Evolutionary conservation across 306 rosid genomes (phyloP).

Genomic region (Medicago arabica): DNA sequence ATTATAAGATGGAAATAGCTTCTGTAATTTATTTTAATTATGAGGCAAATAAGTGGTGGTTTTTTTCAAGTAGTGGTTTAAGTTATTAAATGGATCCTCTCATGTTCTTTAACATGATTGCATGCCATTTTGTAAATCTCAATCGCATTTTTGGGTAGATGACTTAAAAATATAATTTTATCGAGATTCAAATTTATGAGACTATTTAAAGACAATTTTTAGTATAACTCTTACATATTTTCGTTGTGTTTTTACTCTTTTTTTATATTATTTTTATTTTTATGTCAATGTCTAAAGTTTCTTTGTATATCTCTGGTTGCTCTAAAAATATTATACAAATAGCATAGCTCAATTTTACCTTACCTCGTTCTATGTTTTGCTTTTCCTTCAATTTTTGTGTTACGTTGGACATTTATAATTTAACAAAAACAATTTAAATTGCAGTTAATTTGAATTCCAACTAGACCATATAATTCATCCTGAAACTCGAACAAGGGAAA

Average conservation of each 20-base stretch:
- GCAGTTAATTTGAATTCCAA: not conserved
- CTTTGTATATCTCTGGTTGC: no score
- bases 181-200: no score
- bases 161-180: conserved; percentile 20
- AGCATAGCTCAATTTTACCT: not conserved
- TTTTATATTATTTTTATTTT: no score
- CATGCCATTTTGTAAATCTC: conserved; percentile 36
- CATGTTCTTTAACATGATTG: conserved; percentile 41
- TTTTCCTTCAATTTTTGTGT: not conserved
- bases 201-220: no score
- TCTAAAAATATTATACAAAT: no score
- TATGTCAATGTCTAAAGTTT: no score
- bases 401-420: not conserved
- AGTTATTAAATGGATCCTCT: conserved; percentile 29
- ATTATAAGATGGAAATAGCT: conserved; percentile 34
- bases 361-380: not conserved
- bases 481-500: no score
- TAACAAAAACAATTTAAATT: not conserved
- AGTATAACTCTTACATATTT: no score
- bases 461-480: no score
- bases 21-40: conserved; percentile 42
- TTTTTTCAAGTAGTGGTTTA: conserved; percentile 30
- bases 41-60: conserved; percentile 40
- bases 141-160: conserved; percentile 31
- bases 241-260: no score